These are phyloP conservation scores for Debaryomyces hansenii DNA, from an alignment of 805 yeast genomes.

Conservation along the genomic window DNA sequence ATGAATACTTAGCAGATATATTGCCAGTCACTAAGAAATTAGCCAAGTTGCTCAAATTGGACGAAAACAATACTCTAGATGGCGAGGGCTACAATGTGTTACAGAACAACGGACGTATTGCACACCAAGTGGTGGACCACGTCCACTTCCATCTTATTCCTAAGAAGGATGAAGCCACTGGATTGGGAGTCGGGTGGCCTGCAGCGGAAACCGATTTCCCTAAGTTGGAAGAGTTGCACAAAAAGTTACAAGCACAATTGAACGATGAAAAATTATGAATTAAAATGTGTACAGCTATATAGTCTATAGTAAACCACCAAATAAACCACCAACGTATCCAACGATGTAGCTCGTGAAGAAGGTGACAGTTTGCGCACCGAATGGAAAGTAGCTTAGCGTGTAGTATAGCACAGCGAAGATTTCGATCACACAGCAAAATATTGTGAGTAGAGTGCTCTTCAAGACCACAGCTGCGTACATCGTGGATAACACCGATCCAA, in stretches of 20 bases:
- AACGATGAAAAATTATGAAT: slow-evolving; percentile 5
- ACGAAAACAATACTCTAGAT: slow-evolving; percentile 56
- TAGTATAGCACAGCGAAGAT: slow-evolving; percentile 87
- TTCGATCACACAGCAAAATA: slow-evolving; percentile 74
- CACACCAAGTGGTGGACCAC: slow-evolving; percentile 94
- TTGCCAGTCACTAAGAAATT: slow-evolving; percentile 87
- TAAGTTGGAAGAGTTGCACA: slow-evolving; percentile 66
- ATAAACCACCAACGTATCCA: slow-evolving; percentile 47
- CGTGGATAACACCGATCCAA: slow-evolving; percentile 76
- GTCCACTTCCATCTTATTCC: slow-evolving; percentile 98
- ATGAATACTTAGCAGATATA: slow-evolving; percentile 81
- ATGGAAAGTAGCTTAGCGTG: slow-evolving; percentile 90
- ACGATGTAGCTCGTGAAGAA: slow-evolving; percentile 47
- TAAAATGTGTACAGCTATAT: background rate
- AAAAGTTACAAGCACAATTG: slow-evolving; percentile 41
- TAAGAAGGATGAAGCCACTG: slow-evolving; percentile 69
- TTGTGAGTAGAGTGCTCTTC: slow-evolving; percentile 72
- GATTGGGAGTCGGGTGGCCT: slow-evolving; percentile 95
- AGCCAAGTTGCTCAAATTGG: slow-evolving; percentile 68
- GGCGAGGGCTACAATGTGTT: slow-evolving; percentile 83
- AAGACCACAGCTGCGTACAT: slow-evolving; percentile 69
- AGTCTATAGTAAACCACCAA: slow-evolving; percentile 38
- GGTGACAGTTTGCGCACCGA: slow-evolving; percentile 78
- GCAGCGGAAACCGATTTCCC: slow-evolving; percentile 75
- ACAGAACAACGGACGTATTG: slow-evolving; percentile 93